Evolutionary conservation across 495 filamentous ascomycete genomes (phyloP), one percentile per base, ranked within the genome.

Genomic region (Rhizodiscina lignyota): DNA sequence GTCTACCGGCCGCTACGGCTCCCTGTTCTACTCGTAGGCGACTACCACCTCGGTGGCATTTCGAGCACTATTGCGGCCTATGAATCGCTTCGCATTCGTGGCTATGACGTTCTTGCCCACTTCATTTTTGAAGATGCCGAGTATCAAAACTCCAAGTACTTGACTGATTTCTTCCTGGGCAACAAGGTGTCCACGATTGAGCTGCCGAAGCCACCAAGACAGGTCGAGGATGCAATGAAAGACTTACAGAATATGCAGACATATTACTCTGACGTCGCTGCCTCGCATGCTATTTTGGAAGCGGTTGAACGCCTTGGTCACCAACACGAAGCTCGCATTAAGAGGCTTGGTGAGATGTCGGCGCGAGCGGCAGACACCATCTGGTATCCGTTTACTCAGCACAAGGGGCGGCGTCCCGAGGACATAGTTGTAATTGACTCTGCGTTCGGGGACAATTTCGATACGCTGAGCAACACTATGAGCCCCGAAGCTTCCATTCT

Each of bases 341-440:
- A 61, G 4, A 53, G 59, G 2, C 49, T 86, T 2, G 61, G 70
- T 26, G 58, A 51, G 21, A 78, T 84, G 75, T 43, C 67, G 4
- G 40, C 44, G 2, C 52, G 60, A 21, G 80, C 79, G 0, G 52
- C 65, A 18, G 41, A 66, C 18, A 51, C 59, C 4, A 81, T 86
- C 34, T 86, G 80, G 80, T 81, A 83, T 42, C 80, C 80, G 0
- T 86, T 86, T 35, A 84, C 77, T 6, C 80, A 86, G 47, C 80
- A 86, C 28, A 61, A 66, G n/a, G 61, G 61, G 28, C 61, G 79
- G 37, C 51, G 51, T 2, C 47, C 66, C 4, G 55, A 70, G 21
- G 67, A 67, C 21, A 80, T 85, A 37, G 61, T 68, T 1, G 62
- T 66, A 1, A 80, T 86, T 37, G 80, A 86, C 44, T 83, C 80